These are phyloP conservation scores for Arthrobotrys entomopaga DNA, from an alignment of 2,329 filamentous ascomycete genomes.

Conservation along the genomic window DNA sequence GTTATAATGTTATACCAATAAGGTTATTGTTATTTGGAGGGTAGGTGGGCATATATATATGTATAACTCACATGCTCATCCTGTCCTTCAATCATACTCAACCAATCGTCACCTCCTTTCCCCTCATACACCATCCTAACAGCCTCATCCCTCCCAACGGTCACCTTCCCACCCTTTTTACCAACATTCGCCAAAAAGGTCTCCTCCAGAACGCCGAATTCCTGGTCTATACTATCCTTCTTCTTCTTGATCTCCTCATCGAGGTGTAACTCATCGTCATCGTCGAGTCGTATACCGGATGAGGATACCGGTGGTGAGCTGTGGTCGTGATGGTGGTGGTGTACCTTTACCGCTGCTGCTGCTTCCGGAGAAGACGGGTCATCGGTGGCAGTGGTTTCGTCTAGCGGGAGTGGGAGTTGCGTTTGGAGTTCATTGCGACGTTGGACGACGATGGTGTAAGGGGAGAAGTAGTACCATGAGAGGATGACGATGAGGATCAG, in stretches of 20 bases:
- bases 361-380: too few species aligned
- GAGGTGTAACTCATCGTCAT: not conserved
- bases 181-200: conserved; percentile 7
- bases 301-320: too few species aligned
- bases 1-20: too few species aligned
- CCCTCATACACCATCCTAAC: conserved; percentile 38
- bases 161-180: not conserved
- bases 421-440: conserved; percentile 7
- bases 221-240: conserved; percentile 22
- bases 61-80: conserved; percentile 42
- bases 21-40: too few species aligned
- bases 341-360: too few species aligned
- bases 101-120: conserved; percentile 22
- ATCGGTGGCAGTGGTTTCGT: not conserved
- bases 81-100: conserved; percentile 37
- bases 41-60: not conserved
- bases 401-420: not conserved
- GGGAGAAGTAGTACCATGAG: conserved; percentile 37
- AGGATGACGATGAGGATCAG: not conserved
- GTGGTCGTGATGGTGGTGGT: too few species aligned
- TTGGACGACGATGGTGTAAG: conserved; percentile 36
- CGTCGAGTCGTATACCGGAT: not conserved
- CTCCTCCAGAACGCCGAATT: conserved; percentile 19
- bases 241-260: not conserved
- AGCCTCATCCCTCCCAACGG: conserved; percentile 23